Evolutionary conservation across 768 basidiomycete species (phyloP).

Genomic region (Boletus huronensis): DNA sequence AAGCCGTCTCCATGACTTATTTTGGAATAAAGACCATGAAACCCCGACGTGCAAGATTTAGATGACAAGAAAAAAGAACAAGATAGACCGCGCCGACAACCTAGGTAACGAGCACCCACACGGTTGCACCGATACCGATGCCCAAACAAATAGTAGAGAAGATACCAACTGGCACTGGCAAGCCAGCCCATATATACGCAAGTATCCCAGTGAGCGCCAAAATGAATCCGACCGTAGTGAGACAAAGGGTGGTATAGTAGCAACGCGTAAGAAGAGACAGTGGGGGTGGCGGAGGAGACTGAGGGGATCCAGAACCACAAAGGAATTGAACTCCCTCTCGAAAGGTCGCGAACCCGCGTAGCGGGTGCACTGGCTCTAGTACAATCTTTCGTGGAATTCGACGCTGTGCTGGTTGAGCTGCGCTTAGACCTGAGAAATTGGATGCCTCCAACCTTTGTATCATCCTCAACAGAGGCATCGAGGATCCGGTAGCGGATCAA

Average conservation of each 20-base stretch:
- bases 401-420: conserved; percentile 9
- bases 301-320: not conserved
- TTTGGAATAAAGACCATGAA: not conserved
- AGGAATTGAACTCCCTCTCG: not conserved
- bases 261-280: conserved; percentile 23
- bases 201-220: conserved; percentile 27
- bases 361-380: conserved; percentile 13
- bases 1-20: not conserved
- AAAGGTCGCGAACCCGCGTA: not conserved
- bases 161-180: conserved; percentile 25
- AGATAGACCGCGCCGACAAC: not conserved
- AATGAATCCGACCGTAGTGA: conserved; percentile 24
- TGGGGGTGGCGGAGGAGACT: conserved; percentile 6
- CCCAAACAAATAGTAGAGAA: conserved; percentile 28
- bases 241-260: conserved; percentile 25
- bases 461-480: conserved; percentile 16
- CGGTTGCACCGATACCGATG: conserved; percentile 9
- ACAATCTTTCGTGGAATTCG: conserved; percentile 14
- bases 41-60: not conserved
- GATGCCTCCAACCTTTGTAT: conserved; percentile 9
- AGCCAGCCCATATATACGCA: conserved; percentile 23
- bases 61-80: not conserved
- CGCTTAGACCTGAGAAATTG: not conserved
- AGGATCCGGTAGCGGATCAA: conserved; percentile 28
- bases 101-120: conserved; percentile 29